These are phyloP conservation scores for Nakaseomyces delphensis DNA, from an alignment of 1,139 yeast genomes.

Conservation along the genomic window DNA sequence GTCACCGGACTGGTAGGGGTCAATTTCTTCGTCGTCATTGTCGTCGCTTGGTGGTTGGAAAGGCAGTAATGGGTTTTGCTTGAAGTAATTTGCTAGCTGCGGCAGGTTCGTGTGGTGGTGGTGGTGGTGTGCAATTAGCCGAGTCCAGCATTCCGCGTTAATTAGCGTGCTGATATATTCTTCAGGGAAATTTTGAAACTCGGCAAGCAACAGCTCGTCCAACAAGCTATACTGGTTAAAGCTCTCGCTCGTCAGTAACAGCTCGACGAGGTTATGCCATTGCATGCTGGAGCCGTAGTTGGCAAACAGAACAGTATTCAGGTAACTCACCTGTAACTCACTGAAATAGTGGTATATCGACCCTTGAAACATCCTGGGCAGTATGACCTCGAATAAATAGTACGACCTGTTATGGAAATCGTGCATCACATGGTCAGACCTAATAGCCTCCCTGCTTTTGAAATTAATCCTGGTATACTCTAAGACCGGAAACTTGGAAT, in stretches of 20 bases:
- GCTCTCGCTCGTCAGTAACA: conserved; percentile 19
- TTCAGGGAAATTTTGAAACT: conserved; percentile 33
- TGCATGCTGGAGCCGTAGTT: conserved; percentile 40
- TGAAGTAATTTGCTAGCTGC: neutral
- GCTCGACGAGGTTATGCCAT: conserved; percentile 36
- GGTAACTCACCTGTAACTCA: conserved; percentile 36
- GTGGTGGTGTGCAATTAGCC: neutral
- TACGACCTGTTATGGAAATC: conserved; percentile 39
- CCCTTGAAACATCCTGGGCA: conserved; percentile 13
- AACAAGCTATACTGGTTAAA: conserved; percentile 15
- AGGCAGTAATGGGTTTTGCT: neutral
- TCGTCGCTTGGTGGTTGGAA: neutral
- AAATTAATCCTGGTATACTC: conserved; percentile 34
- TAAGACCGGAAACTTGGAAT: conserved; percentile 12
- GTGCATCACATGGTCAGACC: conserved; percentile 32
- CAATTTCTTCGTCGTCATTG: neutral
- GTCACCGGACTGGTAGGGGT: neutral
- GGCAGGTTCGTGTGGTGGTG: neutral
- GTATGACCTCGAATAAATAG: conserved; percentile 33
- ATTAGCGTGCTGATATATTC: conserved; percentile 35
- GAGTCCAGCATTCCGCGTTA: conserved; percentile 13
- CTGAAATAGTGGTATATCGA: conserved; percentile 28
- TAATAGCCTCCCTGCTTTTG: conserved; percentile 32
- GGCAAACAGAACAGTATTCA: conserved; percentile 35
- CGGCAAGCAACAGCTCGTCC: conserved; percentile 27